Base-by-base conservation (phyloP, 164 flowering plant genomes). In the Cinnamomum chago region DNA sequence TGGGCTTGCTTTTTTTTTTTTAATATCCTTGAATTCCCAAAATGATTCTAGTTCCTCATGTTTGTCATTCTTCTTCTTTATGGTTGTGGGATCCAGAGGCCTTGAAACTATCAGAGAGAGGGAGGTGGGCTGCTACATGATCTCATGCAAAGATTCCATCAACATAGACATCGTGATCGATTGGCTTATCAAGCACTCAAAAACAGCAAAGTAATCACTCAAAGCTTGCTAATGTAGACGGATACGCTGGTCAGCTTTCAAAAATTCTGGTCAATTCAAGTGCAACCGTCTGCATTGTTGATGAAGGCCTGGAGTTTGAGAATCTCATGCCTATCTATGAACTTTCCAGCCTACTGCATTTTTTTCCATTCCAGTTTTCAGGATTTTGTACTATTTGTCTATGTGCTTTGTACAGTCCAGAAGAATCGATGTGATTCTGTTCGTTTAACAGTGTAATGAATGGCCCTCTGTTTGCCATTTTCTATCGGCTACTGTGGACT, bases 101-200 rank as follows among this genome's bases (percentile, higher is more conserved):
- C 90, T 91, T 55, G 89, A 84, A 47, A 79, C 87, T 30, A 83
- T 91, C 60, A 76, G 68, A 47, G 93, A 88, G 66, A 88, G 93
- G 77, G 96, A 91, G 82, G 97, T 93, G 11, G 85, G 96, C 81
- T 91, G 92, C 86, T 91, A 91, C 76, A 91, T 91, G 97, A 93
- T 90, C 76, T 92, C 95, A 5, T 93, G 97, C 88, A 93, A 91
- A 82, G 92, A 91, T 60, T 88, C 95, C 3, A 70, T 89, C 71
- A 91, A 92, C 83, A 92, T 92, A 62, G 93, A 90, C 51, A 73
- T 72, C 47, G 97, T 91, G 65, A 88, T 90, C 25, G 92, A 92
- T 74, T 92, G 95, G 95, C 94, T 92, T 50, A 90, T 92, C 80
- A 90, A 91, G 78, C 97, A 90, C 88, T 92, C 97, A 1, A 92